phyloP scores from a whole-genome alignment of 352 stramenopile genomes.

The Phytophthora constricta region DNA sequence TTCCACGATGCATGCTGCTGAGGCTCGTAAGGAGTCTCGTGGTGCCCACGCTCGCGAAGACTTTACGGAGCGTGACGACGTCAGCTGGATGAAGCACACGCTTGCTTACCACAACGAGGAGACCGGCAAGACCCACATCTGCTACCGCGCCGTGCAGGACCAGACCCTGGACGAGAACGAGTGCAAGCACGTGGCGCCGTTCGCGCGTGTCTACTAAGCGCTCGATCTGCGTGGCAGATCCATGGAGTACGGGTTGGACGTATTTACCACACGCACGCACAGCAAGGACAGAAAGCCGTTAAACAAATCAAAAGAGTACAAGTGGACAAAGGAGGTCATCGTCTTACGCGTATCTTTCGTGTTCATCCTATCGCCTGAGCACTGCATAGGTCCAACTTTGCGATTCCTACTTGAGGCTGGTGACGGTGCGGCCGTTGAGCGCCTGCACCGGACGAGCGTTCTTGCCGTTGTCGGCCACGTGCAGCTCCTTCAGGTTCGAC shows the following conservation, averaged over 20 bases:
- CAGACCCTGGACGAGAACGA: constrained; percentile 97
- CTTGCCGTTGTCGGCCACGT: constrained; percentile 41
- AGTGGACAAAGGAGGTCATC: neutral
- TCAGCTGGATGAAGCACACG: constrained; percentile 98
- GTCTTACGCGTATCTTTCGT: neutral
- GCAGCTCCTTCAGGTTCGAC: constrained; percentile 27
- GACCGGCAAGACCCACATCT: constrained; percentile 87
- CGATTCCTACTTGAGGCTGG: constrained; percentile 13
- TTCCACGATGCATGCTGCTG: constrained; percentile 95
- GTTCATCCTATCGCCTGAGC: neutral
- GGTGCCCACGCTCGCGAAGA: constrained; percentile 97
- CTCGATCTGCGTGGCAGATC: constrained; percentile 24
- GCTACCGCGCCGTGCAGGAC: constrained; percentile 93
- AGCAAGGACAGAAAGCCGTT: constrained; percentile 6
- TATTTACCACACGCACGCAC: constrained; percentile 35
- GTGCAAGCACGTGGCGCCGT: constrained; percentile 92
- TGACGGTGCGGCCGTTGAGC: constrained; percentile 38
- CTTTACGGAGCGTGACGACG: constrained; percentile 93
- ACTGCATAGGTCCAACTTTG: no score
- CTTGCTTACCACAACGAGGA: constrained; percentile 94
- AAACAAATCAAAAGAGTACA: constrained; percentile 1
- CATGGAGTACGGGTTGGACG: constrained; percentile 37
- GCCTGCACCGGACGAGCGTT: constrained; percentile 40
- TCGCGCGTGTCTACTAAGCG: constrained; percentile 96
- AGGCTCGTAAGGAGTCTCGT: constrained; percentile 94